phyloP scores from a whole-genome alignment of 108 stramenopile genomes.

The Stephanodiscus triporus region DNA sequence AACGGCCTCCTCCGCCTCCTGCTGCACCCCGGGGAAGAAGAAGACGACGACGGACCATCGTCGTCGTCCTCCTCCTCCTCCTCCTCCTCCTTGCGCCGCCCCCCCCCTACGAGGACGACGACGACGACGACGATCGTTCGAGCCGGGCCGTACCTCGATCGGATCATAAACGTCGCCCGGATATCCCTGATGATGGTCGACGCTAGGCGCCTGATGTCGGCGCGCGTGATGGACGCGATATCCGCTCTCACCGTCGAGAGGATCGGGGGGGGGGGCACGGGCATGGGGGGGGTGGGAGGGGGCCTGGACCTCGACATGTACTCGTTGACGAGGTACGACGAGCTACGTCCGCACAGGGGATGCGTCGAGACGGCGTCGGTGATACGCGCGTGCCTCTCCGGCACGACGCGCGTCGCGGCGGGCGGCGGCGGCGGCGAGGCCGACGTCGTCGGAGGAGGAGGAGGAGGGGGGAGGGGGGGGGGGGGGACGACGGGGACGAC shows the following conservation, averaged over 20 bases:
- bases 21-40: no score
- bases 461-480: neutral
- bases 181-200: constrained; percentile 32
- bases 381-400: constrained; percentile 49
- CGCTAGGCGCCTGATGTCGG: no score
- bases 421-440: no score
- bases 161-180: constrained; percentile 34
- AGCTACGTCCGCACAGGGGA: constrained; percentile 59
- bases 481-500: neutral
- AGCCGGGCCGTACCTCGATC: constrained; percentile 22
- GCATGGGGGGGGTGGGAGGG: no score
- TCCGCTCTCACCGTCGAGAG: constrained; percentile 57
- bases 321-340: constrained; percentile 50
- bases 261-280: no score
- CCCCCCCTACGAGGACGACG: neutral
- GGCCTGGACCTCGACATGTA: constrained; percentile 29
- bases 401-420: constrained; percentile 16
- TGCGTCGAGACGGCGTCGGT: constrained; percentile 53
- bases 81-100: neutral
- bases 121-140: no score
- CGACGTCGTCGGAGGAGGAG: constrained; percentile 1
- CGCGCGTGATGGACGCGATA: constrained; percentile 40
- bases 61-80: no score
- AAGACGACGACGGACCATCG: no score
- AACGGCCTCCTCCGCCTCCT: no score